A percentile compares a stretch with the other conserved stretches of the same genome.
phyloP scores from a whole-genome alignment of 371 early-diverging fungal species.

The Coemansia sp. region DNA sequence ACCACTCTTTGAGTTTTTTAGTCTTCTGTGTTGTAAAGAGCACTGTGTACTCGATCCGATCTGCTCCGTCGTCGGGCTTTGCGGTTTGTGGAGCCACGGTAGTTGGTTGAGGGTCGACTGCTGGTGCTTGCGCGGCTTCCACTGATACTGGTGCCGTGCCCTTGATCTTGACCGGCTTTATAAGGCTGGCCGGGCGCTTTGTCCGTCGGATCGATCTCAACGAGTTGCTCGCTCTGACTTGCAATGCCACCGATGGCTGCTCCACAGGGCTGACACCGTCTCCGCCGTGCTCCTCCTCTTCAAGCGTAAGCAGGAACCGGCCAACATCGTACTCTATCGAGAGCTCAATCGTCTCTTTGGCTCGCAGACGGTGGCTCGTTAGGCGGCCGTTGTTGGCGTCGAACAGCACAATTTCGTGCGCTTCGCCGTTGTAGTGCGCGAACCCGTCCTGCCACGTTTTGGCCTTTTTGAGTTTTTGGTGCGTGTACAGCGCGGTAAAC shows the following conservation, averaged over 20 bases:
- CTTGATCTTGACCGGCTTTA: conserved; percentile 32
- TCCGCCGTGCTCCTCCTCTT: conserved; percentile 17
- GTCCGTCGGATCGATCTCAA: conserved; percentile 5
- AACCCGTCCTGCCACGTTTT: conserved; percentile 50
- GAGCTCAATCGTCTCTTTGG: conserved; percentile 31
- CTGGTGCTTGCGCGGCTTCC: neutral
- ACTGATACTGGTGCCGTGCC: neutral
- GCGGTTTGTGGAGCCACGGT: neutral
- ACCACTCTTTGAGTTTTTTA: conserved; percentile 48
- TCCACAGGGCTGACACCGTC: neutral
- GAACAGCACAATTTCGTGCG: conserved; percentile 24
- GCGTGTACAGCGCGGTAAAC: conserved; percentile 44
- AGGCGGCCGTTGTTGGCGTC: conserved; percentile 26
- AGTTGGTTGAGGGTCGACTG: neutral
- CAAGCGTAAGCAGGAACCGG: conserved; percentile 36
- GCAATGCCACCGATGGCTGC: neutral
- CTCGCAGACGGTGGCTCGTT: conserved; percentile 40
- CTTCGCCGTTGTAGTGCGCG: conserved; percentile 31
- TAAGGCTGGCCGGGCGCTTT: conserved; percentile 31
- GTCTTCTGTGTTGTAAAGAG: conserved; percentile 46
- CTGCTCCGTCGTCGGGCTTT: neutral
- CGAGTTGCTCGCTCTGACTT: neutral
- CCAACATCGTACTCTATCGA: conserved; percentile 40
- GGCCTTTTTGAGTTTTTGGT: conserved; percentile 46
- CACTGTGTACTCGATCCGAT: conserved; percentile 16